Conservation (phyloP, 768 basidiomycete species). For the Ephemerocybe angulata region DNA sequence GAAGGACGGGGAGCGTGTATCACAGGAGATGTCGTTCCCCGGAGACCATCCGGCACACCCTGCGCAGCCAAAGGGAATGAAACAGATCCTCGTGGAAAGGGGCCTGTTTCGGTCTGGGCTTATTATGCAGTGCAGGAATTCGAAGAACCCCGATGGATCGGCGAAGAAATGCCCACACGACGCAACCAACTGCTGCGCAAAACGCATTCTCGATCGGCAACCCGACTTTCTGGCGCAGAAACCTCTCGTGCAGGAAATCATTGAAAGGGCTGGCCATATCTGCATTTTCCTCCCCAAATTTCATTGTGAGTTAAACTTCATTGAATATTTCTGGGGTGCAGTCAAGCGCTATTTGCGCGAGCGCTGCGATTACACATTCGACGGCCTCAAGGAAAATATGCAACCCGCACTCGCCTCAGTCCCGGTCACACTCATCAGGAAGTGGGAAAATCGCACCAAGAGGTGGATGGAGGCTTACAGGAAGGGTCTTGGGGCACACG, state of each 20-base stretch:
- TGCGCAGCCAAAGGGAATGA: constrained; percentile 36
- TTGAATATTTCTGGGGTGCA: constrained; percentile 48
- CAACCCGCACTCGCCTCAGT: too few relatives aligned
- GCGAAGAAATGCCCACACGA: constrained; percentile 13
- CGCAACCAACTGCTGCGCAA: constrained; percentile 28
- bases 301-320: constrained; percentile 36
- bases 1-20: not conserved
- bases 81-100: constrained; percentile 25
- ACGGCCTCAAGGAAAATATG: not conserved
- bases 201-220: constrained; percentile 16
- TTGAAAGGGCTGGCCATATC: constrained; percentile 12
- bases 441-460: too few relatives aligned
- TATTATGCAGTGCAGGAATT: constrained; percentile 22
- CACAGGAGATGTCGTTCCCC: constrained; percentile 32
- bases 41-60: constrained; percentile 26
- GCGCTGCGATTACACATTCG: not conserved
- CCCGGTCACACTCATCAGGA: too few relatives aligned
- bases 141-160: too few relatives aligned
- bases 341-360: not conserved
- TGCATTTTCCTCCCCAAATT: constrained; percentile 29
- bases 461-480: too few relatives aligned
- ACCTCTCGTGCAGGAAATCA: constrained; percentile 16
- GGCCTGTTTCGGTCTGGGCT: constrained; percentile 22
- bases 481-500: too few relatives aligned
- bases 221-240: constrained; percentile 18